phyloP scores from a whole-genome alignment of 371 early-diverging fungal genomes.

The Rhizopus arrhizus region DNA sequence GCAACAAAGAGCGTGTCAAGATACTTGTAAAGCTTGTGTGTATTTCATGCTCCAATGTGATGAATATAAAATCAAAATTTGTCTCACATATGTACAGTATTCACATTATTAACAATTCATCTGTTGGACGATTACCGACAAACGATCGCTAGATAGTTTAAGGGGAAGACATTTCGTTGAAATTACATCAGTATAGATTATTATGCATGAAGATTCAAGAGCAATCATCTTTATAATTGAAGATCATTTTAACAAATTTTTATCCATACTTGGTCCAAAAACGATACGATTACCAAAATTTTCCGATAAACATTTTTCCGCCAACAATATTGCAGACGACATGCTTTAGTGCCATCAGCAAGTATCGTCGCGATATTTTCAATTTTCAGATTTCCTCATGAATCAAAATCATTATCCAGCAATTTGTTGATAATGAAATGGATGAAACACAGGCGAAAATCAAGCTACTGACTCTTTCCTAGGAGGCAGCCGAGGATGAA shows the following conservation, averaged over 20 bases:
- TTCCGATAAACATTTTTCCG: constrained; percentile 12
- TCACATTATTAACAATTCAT: neutral
- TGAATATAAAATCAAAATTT: constrained; percentile 12
- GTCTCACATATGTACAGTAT: constrained; percentile 6
- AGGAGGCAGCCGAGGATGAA: constrained; percentile 7
- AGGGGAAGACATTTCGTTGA: constrained; percentile 11
- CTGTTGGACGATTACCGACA: constrained; percentile 6
- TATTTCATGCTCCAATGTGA: constrained; percentile 10
- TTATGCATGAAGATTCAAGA: constrained; percentile 7
- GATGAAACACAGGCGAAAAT: constrained; percentile 12
- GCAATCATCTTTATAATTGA: constrained; percentile 5
- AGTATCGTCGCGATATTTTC: constrained; percentile 14
- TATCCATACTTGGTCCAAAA: constrained; percentile 22
- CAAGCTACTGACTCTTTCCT: constrained; percentile 9
- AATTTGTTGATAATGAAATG: constrained; percentile 8
- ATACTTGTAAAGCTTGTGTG: constrained; percentile 11
- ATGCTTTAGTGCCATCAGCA: constrained; percentile 6
- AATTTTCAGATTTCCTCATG: constrained; percentile 9
- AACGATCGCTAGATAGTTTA: constrained; percentile 1
- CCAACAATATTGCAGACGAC: constrained; percentile 11
- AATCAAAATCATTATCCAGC: constrained; percentile 9
- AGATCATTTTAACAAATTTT: constrained; percentile 7
- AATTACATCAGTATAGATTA: constrained; percentile 6
- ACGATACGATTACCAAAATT: constrained; percentile 15
- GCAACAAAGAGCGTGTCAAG: constrained; percentile 1